Evolutionary conservation across 2,329 filamentous ascomycete species (phyloP).

Genomic region (Colletotrichum graminicola): DNA sequence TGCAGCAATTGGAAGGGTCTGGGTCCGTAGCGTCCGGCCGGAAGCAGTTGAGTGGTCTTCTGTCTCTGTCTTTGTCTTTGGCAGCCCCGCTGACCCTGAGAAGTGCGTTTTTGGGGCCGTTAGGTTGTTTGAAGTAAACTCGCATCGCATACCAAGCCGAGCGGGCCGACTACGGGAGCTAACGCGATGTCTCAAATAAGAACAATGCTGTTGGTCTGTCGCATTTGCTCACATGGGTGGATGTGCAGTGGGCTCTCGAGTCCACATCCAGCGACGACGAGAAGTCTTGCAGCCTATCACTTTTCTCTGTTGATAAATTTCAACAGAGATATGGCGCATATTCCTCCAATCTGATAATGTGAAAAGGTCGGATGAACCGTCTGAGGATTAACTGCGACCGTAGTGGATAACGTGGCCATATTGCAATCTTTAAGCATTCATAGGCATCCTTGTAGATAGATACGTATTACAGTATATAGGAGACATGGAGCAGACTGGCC

Average conservation of each 20-base stretch:
- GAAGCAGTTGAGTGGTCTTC: conserved; percentile 1
- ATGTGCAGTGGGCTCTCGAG: neutral
- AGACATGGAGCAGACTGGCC: neutral
- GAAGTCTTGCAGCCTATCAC: neutral
- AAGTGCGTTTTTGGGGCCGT: conserved; percentile 29
- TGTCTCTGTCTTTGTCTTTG: conserved; percentile 34
- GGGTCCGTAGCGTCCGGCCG: conserved; percentile 20
- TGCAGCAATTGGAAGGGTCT: conserved; percentile 10
- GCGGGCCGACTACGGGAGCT: conserved; percentile 19
- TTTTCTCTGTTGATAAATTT: neutral
- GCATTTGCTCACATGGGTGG: conserved; percentile 26
- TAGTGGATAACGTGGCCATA: conserved; percentile 8
- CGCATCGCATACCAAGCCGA: conserved; percentile 23
- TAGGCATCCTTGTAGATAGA: neutral
- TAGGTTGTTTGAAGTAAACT: conserved; percentile 36
- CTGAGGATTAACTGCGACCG: conserved; percentile 13
- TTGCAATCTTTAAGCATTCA: neutral
- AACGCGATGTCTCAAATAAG: conserved; percentile 35
- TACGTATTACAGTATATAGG: neutral
- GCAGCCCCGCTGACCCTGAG: conserved; percentile 31
- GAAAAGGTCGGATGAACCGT: conserved; percentile 28
- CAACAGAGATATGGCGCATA: neutral
- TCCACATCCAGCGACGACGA: neutral
- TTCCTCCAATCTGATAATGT: neutral
- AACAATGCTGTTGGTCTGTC: neutral